Percentiles rank a stretch among this genome's conserved stretches.
phyloP scores from a whole-genome alignment of 228 moss, liverwort and hornwort genomes.

The Sphagnum fallax region DNA sequence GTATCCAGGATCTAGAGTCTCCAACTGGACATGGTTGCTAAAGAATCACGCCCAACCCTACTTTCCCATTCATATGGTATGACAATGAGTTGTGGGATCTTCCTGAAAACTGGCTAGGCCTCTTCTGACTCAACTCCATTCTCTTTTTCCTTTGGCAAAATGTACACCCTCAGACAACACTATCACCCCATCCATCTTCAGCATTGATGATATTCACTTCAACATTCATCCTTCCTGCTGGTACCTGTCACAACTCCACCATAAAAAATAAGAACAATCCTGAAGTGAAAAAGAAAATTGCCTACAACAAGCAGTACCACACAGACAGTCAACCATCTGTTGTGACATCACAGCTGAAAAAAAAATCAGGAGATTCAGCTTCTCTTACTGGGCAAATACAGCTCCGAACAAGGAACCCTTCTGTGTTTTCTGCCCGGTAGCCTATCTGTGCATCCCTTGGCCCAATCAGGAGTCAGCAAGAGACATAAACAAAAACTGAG shows the following conservation, averaged over 20 bases:
- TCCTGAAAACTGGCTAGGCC: no score
- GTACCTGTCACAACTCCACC: slow-evolving; percentile 51
- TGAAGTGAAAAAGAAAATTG: background rate
- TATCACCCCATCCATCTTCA: slow-evolving; percentile 71
- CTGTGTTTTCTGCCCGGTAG: slow-evolving; percentile 60
- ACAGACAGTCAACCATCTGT: background rate
- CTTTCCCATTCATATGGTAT: no score
- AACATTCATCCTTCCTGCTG: slow-evolving; percentile 48
- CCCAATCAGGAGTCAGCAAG: background rate
- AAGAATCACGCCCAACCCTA: no score
- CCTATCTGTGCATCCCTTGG: slow-evolving; percentile 42
- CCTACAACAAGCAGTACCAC: background rate
- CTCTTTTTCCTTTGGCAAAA: background rate
- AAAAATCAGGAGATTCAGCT: background rate
- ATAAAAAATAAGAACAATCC: background rate
- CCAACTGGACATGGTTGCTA: no score
- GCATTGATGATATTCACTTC: slow-evolving; percentile 67
- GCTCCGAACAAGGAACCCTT: slow-evolving; percentile 71
- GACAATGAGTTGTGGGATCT: no score
- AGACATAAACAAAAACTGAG: background rate
- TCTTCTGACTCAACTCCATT: no score
- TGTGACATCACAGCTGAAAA: background rate
- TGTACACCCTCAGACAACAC: slow-evolving; percentile 21
- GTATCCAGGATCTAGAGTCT: no score
- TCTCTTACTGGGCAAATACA: slow-evolving; percentile 84